These are phyloP conservation scores for Monosporascus sp. DNA, from an alignment of 2,329 filamentous ascomycete species.

Conservation along the genomic window DNA sequence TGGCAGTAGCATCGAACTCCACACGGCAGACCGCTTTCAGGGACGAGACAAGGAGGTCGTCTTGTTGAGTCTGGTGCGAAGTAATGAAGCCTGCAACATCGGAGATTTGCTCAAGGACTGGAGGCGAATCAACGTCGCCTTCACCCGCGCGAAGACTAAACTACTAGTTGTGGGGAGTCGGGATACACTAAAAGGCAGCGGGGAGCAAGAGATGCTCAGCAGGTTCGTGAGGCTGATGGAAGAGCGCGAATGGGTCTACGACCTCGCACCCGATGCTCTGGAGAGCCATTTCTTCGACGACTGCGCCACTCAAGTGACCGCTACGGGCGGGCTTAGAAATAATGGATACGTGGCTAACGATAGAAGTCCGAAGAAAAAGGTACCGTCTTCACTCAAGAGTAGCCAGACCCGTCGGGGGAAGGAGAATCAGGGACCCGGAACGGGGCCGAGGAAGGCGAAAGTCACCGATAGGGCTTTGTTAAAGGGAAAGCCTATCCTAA, in stretches of 20 bases:
- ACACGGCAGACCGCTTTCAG: constrained; percentile 96
- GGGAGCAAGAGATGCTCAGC: constrained; percentile 69
- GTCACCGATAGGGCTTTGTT: constrained; percentile 59
- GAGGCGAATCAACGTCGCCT: constrained; percentile 90
- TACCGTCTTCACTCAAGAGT: constrained; percentile 2
- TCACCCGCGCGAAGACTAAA: constrained; percentile 90
- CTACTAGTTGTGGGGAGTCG: constrained; percentile 81
- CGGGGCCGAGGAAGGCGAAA: constrained; percentile 49
- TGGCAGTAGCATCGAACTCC: constrained; percentile 72
- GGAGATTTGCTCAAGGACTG: constrained; percentile 89
- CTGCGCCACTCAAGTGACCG: constrained; percentile 43
- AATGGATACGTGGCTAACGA: constrained; percentile 9
- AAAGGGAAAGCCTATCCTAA: constrained; percentile 63
- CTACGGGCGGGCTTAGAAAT: constrained; percentile 15
- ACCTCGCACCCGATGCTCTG: constrained; percentile 61
- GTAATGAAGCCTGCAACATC: constrained; percentile 76
- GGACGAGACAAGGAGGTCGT: constrained; percentile 93
- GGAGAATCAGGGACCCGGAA: constrained; percentile 42
- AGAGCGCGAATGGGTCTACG: constrained; percentile 70
- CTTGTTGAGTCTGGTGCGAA: constrained; percentile 80
- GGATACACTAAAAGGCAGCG: constrained; percentile 69
- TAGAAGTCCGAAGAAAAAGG: constrained; percentile 14
- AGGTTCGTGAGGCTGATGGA: constrained; percentile 76
- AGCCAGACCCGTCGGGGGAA: constrained; percentile 25
- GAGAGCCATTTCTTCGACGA: constrained; percentile 66